Evolutionary conservation across 2,329 filamentous ascomycete genomes (phyloP).

Genomic region (Apiospora kogelbergensis): DNA sequence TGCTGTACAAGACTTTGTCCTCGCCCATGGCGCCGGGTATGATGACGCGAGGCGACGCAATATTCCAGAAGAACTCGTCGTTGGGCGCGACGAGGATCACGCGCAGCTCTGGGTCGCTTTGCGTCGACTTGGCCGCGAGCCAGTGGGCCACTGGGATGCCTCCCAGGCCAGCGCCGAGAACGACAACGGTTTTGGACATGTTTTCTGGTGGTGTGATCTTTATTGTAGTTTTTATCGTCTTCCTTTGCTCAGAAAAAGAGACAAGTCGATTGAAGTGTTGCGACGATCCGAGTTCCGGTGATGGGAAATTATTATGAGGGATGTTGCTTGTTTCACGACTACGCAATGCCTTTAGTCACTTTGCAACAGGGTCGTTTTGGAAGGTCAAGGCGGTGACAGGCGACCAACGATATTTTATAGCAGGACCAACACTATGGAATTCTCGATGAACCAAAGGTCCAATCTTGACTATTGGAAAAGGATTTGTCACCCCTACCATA

Average conservation of each 20-base stretch:
- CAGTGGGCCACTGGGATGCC: constrained; percentile 51
- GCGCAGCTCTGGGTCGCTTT: constrained; percentile 40
- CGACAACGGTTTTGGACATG: constrained; percentile 41
- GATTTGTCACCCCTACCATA: neutral
- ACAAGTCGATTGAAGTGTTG: too few species aligned
- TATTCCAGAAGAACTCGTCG: constrained; percentile 49
- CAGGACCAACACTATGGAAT: neutral
- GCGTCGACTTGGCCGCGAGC: constrained; percentile 44
- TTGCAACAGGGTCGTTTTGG: neutral
- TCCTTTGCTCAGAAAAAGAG: neutral
- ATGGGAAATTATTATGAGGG: neutral
- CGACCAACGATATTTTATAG: neutral
- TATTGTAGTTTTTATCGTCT: neutral
- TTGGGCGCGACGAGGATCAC: constrained; percentile 48
- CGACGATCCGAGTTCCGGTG: neutral
- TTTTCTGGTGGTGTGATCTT: neutral
- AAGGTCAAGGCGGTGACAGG: neutral
- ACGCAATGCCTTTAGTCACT: neutral
- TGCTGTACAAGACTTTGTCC: constrained; percentile 37
- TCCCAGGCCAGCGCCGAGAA: constrained; percentile 49
- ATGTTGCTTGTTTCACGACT: neutral
- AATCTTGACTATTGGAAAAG: neutral
- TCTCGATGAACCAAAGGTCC: neutral
- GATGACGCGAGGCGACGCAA: constrained; percentile 47
- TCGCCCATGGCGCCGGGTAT: constrained; percentile 47